Base-by-base conservation (phyloP, 306 rosid species). In the Sicyos baderoa region DNA sequence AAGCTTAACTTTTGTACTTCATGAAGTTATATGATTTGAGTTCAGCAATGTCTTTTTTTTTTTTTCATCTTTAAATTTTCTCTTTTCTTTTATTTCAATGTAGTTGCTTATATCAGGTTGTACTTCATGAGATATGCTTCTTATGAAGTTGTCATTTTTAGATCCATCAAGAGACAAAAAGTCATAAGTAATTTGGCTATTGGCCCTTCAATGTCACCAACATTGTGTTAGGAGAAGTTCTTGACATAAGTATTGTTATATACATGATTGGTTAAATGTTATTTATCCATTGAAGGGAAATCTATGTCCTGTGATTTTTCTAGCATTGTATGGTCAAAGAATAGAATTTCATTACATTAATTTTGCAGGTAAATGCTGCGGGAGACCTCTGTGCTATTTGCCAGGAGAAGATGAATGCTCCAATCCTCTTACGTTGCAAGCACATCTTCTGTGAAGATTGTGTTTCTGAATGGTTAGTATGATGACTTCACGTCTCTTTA, bases 401-500 rank as follows among this genome's bases (percentile, higher is more conserved):
- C 85, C 98, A 89, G 79, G 97, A 88, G 90, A 93, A 88, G 87
- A 86, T 88, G 85, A 88, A 76, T 68, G 82, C 83, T 77, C 98
- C 98, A 19, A 81, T 89, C 74, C 79, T 86, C 62, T 83, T 93
- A 76, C 77, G 88, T 68, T 93, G 98, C 76, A 89, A 89, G 61
- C 98, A 89, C 77, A 82, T 93, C 75, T 93, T 93, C 82, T 93
- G 98, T 12, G 98, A 93, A 76, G 96, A 93, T 67, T 89, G 98
- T 78, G 95, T 89, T 54, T 88, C 94, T 1, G 96, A 89, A 81
- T 93, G 98, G 98, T 93, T 54, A 89, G 95, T 82, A 65, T 75
- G 72, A 57, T 53, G 14, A 58, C 73, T 45, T 70, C 50, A 76
- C 52, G 27, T 49, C 71, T 51, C 72, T 54, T 29, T 47, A 37